Conservation (phyloP, 495 filamentous ascomycete genomes). For the Penicillium cataractarum region DNA sequence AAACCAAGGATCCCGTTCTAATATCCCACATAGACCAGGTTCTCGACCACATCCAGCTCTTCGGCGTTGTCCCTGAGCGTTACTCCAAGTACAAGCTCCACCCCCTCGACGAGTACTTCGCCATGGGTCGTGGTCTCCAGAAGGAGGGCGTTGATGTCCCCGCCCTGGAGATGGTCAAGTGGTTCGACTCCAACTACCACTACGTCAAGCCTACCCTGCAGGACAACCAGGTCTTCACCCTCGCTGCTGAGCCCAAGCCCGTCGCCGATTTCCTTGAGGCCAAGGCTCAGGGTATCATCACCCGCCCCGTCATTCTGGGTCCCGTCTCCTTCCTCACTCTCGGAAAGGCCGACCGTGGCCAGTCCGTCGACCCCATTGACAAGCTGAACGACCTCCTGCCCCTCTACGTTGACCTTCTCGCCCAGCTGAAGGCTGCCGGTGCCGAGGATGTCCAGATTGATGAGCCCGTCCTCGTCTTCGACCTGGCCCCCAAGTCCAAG, state of each 20-base stretch:
- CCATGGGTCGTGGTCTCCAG: constrained; percentile 98
- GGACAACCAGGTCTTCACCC: constrained; percentile 93
- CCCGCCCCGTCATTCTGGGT: constrained; percentile 91
- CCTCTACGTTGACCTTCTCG: constrained; percentile 86
- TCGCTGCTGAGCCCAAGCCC: constrained; percentile 84
- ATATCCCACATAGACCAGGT: constrained; percentile 64
- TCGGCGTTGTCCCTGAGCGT: constrained; percentile 87
- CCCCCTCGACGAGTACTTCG: constrained; percentile 95
- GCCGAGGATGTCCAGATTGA: constrained; percentile 96
- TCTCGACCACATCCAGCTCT: constrained; percentile 97
- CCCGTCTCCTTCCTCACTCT: constrained; percentile 96
- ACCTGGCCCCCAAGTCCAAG: constrained; percentile 85
- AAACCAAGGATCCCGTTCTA: not conserved
- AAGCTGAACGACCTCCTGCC: constrained; percentile 90
- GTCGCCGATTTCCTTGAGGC: constrained; percentile 93
- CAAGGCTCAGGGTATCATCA: constrained; percentile 90
- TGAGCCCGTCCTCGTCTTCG: constrained; percentile 93
- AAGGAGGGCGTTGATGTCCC: constrained; percentile 86
- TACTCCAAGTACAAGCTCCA: constrained; percentile 85
- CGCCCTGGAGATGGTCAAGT: constrained; percentile 98
- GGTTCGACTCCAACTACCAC: constrained; percentile 99
- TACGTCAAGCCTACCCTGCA: constrained; percentile 99
- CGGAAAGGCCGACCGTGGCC: constrained; percentile 94
- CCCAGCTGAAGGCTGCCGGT: constrained; percentile 91
- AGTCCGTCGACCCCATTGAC: constrained; percentile 87